These are phyloP conservation scores for Xylaria sp. DNA, from an alignment of 2,329 filamentous ascomycete genomes.

Conservation along the genomic window DNA sequence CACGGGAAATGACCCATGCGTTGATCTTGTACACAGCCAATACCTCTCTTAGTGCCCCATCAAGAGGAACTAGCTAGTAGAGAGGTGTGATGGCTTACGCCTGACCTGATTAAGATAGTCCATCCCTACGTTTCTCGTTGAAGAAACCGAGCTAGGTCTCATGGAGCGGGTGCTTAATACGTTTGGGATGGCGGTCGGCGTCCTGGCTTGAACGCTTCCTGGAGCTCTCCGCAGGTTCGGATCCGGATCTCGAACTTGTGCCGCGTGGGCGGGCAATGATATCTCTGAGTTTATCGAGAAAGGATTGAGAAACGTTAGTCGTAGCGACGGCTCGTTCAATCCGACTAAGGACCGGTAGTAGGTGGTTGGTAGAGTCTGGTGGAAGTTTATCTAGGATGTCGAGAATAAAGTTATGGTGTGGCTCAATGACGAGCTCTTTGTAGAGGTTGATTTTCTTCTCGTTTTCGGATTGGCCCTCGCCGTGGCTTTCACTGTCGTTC, in stretches of 20 bases:
- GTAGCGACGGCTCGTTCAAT: conserved; percentile 48
- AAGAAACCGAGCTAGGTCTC: not conserved
- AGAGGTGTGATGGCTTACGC: not conserved
- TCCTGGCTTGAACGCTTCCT: conserved; percentile 43
- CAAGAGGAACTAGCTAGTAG: conserved; percentile 14
- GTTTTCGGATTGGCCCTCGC: not conserved
- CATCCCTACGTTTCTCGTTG: not conserved
- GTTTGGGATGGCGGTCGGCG: conserved; percentile 42
- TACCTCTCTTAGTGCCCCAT: conserved; percentile 8
- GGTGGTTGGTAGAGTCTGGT: conserved; percentile 38
- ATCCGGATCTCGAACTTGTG: conserved; percentile 24
- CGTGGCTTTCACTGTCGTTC: not conserved
- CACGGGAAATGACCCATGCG: conserved; percentile 31
- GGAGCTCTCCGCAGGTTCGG: conserved; percentile 26
- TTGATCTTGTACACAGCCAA: conserved; percentile 13
- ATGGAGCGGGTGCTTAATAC: conserved; percentile 39
- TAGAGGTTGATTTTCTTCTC: conserved; percentile 31
- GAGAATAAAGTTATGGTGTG: conserved; percentile 55
- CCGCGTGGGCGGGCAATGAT: conserved; percentile 48
- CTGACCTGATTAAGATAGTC: conserved; percentile 21
- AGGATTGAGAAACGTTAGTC: conserved; percentile 46
- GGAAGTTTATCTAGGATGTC: conserved; percentile 52
- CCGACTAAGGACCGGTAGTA: conserved; percentile 48
- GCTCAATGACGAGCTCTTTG: conserved; percentile 40
- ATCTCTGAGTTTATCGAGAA: conserved; percentile 47